phyloP scores from a whole-genome alignment of 2,329 filamentous ascomycete genomes.

The Claviceps africana region DNA sequence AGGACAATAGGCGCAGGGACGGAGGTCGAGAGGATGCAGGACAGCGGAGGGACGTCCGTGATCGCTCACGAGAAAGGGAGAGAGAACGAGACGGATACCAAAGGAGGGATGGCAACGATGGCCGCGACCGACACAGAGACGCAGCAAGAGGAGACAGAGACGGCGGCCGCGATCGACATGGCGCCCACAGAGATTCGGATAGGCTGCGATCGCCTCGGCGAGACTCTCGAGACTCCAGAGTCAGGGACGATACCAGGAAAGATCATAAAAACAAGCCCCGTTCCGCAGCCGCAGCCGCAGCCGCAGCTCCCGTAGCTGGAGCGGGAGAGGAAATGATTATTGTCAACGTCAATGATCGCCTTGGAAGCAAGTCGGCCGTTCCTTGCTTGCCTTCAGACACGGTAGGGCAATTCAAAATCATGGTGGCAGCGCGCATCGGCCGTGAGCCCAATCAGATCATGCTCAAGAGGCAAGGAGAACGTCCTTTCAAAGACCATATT shows the following conservation, averaged over 20 bases:
- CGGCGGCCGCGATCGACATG: slow-evolving; percentile 13
- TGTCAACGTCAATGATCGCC: slow-evolving; percentile 84
- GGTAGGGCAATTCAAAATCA: slow-evolving; percentile 76
- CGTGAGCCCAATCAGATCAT: slow-evolving; percentile 83
- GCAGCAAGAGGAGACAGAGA: slow-evolving; percentile 10
- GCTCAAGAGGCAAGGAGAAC: slow-evolving; percentile 78
- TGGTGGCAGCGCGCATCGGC: slow-evolving; percentile 81
- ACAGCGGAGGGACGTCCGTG: slow-evolving; percentile 30
- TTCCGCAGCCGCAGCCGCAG: slow-evolving; percentile 11
- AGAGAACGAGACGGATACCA: slow-evolving; percentile 15
- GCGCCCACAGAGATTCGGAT: slow-evolving; percentile 5
- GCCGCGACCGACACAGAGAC: slow-evolving; percentile 18
- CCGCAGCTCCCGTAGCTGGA: slow-evolving; percentile 11
- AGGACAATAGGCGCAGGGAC: slow-evolving; percentile 37
- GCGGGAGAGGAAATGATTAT: slow-evolving; percentile 72
- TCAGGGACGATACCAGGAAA: slow-evolving; percentile 19
- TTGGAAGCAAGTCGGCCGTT: slow-evolving; percentile 90
- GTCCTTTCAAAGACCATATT: slow-evolving; percentile 85
- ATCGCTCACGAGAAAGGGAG: slow-evolving; percentile 23
- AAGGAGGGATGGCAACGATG: slow-evolving; percentile 12
- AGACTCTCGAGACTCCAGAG: slow-evolving; percentile 18
- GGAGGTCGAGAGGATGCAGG: slow-evolving; percentile 22
- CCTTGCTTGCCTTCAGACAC: slow-evolving; percentile 77
- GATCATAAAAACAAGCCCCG: slow-evolving; percentile 21
- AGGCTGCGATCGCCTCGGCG: slow-evolving; percentile 9